A percentile compares a stretch with the other conserved stretches of the same genome.
phyloP scores from a whole-genome alignment of 371 early-diverging fungal genomes.

The Sporodiniella umbellata region DNA sequence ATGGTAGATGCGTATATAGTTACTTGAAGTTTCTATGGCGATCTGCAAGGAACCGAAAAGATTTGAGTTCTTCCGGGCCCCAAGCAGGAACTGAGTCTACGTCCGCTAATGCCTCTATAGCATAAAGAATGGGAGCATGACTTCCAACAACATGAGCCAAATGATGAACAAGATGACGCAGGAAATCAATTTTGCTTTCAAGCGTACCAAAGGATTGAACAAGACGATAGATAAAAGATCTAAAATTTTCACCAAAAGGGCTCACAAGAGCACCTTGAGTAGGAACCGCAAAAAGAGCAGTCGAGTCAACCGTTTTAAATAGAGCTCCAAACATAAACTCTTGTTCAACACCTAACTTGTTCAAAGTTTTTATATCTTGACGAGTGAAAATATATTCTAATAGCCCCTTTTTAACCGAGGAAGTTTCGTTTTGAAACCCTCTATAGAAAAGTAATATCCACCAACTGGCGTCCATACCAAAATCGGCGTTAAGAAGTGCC shows the following conservation, averaged over 20 bases:
- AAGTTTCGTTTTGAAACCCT: conserved; percentile 41
- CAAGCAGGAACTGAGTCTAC: conserved; percentile 21
- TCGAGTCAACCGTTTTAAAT: conserved; percentile 30
- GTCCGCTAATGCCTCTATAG: conserved; percentile 38
- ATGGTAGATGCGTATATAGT: too few relatives aligned
- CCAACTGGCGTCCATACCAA: conserved; percentile 36
- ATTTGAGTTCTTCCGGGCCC: conserved; percentile 46
- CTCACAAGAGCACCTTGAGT: conserved; percentile 43
- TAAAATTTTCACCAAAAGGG: conserved; percentile 42
- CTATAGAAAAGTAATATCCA: conserved; percentile 42
- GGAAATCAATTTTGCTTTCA: conserved; percentile 26
- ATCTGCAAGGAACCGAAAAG: conserved; percentile 38
- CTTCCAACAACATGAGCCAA: conserved; percentile 36
- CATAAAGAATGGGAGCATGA: conserved; percentile 34
- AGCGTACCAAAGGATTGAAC: conserved; percentile 18
- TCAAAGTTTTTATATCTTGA: conserved; percentile 19
- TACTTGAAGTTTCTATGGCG: conserved; percentile 45
- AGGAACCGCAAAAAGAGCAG: conserved; percentile 33
- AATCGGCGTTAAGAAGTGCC: conserved; percentile 18
- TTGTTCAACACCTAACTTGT: conserved; percentile 24
- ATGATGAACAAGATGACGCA: conserved; percentile 40
- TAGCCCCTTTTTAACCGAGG: conserved; percentile 35
- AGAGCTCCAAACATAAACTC: conserved; percentile 42
- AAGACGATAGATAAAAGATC: conserved; percentile 18
- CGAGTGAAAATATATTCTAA: conserved; percentile 38